These are phyloP conservation scores for Calonectria leucothoes DNA, from an alignment of 2,329 filamentous ascomycete genomes.

Conservation along the genomic window DNA sequence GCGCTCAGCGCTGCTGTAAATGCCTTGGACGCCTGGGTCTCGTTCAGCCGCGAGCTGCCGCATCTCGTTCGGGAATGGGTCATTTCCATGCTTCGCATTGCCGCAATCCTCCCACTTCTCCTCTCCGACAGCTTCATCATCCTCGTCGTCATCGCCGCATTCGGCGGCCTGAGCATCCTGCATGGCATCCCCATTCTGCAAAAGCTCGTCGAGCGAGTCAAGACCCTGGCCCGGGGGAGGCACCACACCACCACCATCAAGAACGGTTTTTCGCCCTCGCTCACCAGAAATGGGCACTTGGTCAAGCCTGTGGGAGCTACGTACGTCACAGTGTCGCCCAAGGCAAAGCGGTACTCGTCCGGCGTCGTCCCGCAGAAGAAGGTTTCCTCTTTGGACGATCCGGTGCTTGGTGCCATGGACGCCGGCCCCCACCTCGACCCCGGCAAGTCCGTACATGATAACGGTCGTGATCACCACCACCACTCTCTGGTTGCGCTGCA, in stretches of 20 bases:
- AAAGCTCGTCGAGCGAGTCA: background rate
- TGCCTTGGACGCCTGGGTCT: background rate
- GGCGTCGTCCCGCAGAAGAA: background rate
- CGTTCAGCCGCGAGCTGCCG: background rate
- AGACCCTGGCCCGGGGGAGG: background rate
- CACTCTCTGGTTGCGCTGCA: background rate
- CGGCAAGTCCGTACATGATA: background rate
- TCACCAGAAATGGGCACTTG: background rate
- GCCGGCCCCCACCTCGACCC: background rate
- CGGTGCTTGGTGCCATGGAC: background rate
- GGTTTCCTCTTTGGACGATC: background rate
- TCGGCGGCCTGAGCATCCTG: background rate
- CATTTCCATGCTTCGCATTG: background rate
- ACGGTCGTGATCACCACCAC: background rate
- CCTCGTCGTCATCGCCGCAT: background rate
- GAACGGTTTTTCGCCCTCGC: background rate
- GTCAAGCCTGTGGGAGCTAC: background rate
- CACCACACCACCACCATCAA: too few relatives aligned
- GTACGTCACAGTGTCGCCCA: background rate
- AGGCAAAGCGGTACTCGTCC: background rate
- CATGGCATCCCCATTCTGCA: background rate
- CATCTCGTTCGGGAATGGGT: background rate
- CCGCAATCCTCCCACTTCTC: background rate
- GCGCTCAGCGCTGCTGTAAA: background rate
- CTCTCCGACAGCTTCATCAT: background rate